Percentiles rank a stretch among this genome's conserved stretches.
phyloP scores from a whole-genome alignment of 768 basidiomycete genomes.

The Gautieria morchelliformis region DNA sequence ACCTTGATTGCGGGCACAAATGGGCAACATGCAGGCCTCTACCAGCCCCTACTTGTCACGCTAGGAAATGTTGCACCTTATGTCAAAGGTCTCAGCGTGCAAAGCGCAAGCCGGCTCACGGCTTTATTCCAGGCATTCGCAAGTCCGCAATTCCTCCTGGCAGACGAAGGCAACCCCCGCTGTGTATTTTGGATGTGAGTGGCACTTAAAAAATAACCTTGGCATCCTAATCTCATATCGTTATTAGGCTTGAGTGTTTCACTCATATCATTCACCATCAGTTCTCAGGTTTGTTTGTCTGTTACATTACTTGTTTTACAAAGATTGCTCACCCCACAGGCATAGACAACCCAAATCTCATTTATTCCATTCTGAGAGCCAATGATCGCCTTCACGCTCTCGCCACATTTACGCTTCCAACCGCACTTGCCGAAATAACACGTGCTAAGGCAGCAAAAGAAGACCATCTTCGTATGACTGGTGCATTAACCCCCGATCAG shows the following conservation, averaged over 20 bases:
- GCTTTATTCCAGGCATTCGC: slow-evolving; percentile 91
- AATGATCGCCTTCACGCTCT: slow-evolving; percentile 84
- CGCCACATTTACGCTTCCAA: slow-evolving; percentile 81
- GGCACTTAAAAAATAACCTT: background rate
- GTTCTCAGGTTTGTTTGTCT: slow-evolving; percentile 26
- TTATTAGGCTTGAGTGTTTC: slow-evolving; percentile 76
- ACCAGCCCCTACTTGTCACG: slow-evolving; percentile 87
- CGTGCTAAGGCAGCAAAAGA: slow-evolving; percentile 64
- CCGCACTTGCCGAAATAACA: slow-evolving; percentile 79
- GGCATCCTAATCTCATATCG: background rate
- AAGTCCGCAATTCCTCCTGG: slow-evolving; percentile 77
- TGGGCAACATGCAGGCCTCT: slow-evolving; percentile 70
- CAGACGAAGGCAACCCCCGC: slow-evolving; percentile 92
- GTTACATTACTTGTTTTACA: background rate
- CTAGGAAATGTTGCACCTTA: slow-evolving; percentile 84
- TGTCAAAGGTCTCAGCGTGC: slow-evolving; percentile 70
- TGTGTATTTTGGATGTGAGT: slow-evolving; percentile 75
- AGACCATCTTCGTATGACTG: slow-evolving; percentile 36
- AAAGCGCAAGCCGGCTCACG: slow-evolving; percentile 72
- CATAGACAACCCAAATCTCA: slow-evolving; percentile 75
- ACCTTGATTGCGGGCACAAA: slow-evolving; percentile 84
- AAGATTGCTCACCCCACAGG: slow-evolving; percentile 24
- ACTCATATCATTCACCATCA: slow-evolving; percentile 76
- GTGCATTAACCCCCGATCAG: background rate
- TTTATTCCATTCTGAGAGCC: slow-evolving; percentile 77